These are phyloP conservation scores for Porodaedalea pini DNA, from an alignment of 1,284 basidiomycete species.

Conservation along the genomic window DNA sequence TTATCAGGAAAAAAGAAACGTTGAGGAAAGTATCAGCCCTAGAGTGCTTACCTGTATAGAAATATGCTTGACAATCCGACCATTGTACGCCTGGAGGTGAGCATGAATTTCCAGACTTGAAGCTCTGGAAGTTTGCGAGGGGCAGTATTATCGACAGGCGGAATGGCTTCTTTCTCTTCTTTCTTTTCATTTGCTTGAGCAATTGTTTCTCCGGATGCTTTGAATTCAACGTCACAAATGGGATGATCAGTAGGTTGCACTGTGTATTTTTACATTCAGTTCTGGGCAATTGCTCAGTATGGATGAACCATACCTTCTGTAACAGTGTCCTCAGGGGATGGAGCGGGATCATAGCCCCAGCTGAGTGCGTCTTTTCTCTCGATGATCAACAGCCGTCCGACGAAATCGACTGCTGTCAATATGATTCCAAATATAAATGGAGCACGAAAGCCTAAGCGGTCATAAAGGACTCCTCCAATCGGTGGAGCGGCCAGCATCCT, in stretches of 20 bases:
- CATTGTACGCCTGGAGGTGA: slow-evolving; percentile 39
- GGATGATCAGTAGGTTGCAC: background rate
- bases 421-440: slow-evolving; percentile 73
- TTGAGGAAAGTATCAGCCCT: background rate
- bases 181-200: background rate
- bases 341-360: slow-evolving; percentile 50
- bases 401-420: slow-evolving; percentile 55
- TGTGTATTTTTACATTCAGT: background rate
- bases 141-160: background rate
- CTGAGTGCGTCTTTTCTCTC: slow-evolving; percentile 56
- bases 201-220: background rate
- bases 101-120: slow-evolving; percentile 25
- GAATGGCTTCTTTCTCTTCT: background rate
- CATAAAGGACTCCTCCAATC: slow-evolving; percentile 65
- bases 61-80: slow-evolving; percentile 49
- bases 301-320: slow-evolving; percentile 15
- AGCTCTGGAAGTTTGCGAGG: background rate
- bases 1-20: slow-evolving; percentile 2
- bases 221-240: background rate
- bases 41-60: slow-evolving; percentile 51
- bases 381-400: slow-evolving; percentile 59
- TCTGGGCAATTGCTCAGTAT: too few relatives aligned
- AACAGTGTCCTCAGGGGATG: slow-evolving; percentile 9
- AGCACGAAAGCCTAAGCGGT: slow-evolving; percentile 64
- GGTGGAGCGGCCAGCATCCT: slow-evolving; percentile 62